Evolutionary conservation across 495 filamentous ascomycete species (phyloP).

Genomic region (Hypoxylon fragiforme): DNA sequence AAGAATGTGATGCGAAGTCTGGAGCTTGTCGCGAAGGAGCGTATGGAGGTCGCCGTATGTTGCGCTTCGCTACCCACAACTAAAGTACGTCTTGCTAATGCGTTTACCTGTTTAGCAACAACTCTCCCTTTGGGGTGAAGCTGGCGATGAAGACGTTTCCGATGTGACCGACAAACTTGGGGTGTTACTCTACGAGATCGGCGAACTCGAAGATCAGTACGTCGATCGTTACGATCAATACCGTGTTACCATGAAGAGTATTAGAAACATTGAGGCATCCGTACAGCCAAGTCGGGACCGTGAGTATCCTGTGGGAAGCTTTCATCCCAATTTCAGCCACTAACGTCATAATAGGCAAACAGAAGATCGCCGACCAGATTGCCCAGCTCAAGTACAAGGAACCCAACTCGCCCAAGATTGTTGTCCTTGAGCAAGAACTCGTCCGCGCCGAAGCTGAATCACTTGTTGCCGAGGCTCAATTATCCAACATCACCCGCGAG

Average conservation of each 20-base stretch:
- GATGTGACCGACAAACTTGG: constrained; percentile 99
- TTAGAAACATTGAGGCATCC: constrained; percentile 96
- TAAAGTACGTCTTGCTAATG: constrained; percentile 32
- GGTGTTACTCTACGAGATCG: constrained; percentile 96
- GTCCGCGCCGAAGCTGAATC: constrained; percentile 98
- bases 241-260: constrained; percentile 98
- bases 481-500: constrained; percentile 98
- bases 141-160: constrained; percentile 95
- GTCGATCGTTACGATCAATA: constrained; percentile 99
- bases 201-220: constrained; percentile 96
- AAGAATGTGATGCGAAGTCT: constrained; percentile 99
- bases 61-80: background rate
- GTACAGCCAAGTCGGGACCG: constrained; percentile 97
- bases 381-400: constrained; percentile 99
- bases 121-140: constrained; percentile 97
- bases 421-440: constrained; percentile 96
- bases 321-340: background rate
- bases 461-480: constrained; percentile 93
- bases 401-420: constrained; percentile 94
- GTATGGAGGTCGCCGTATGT: constrained; percentile 96
- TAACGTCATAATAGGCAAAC: constrained; percentile 70
- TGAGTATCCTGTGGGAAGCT: constrained; percentile 50
- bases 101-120: constrained; percentile 71
- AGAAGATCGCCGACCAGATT: constrained; percentile 99
- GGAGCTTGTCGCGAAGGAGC: constrained; percentile 90